A percentile compares a stretch with the other conserved stretches of the same genome.
Evolutionary conservation across 2,329 filamentous ascomycete genomes (phyloP).

Genomic region (Dactylonectria macrodidyma): DNA sequence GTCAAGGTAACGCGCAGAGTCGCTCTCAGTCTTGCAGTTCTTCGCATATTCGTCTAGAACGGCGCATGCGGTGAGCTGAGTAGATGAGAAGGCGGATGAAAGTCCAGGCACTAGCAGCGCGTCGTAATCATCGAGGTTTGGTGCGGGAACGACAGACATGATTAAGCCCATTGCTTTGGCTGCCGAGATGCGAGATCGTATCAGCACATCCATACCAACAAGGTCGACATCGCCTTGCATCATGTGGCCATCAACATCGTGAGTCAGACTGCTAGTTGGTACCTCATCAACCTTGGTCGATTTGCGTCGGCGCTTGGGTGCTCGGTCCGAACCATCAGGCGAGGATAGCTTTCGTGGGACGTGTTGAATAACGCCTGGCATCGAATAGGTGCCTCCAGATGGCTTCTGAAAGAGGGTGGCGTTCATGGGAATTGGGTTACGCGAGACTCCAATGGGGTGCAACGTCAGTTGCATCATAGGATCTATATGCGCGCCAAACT

Average conservation of each 20-base stretch:
- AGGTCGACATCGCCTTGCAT: conserved; percentile 97
- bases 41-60: conserved; percentile 91
- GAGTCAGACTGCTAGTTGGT: conserved; percentile 75
- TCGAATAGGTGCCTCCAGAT: conserved; percentile 86
- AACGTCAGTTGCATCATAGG: conserved; percentile 88
- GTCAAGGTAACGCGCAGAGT: conserved; percentile 67
- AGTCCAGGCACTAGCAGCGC: conserved; percentile 76
- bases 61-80: conserved; percentile 86
- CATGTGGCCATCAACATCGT: conserved; percentile 98
- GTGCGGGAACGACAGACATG: conserved; percentile 81
- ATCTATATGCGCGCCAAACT: conserved; percentile 82
- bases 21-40: conserved; percentile 62
- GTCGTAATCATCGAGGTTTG: conserved; percentile 75
- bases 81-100: conserved; percentile 83
- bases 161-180: conserved; percentile 89
- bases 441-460: conserved; percentile 92
- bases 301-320: conserved; percentile 84
- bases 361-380: conserved; percentile 61
- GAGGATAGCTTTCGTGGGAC: conserved; percentile 64
- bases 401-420: conserved; percentile 90
- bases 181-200: conserved; percentile 90
- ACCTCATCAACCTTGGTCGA: conserved; percentile 85
- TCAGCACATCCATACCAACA: conserved; percentile 89
- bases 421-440: conserved; percentile 94
- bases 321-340: conserved; percentile 71